These are phyloP conservation scores for Podaxis sp. DNA, from an alignment of 768 basidiomycete species.

Conservation along the genomic window DNA sequence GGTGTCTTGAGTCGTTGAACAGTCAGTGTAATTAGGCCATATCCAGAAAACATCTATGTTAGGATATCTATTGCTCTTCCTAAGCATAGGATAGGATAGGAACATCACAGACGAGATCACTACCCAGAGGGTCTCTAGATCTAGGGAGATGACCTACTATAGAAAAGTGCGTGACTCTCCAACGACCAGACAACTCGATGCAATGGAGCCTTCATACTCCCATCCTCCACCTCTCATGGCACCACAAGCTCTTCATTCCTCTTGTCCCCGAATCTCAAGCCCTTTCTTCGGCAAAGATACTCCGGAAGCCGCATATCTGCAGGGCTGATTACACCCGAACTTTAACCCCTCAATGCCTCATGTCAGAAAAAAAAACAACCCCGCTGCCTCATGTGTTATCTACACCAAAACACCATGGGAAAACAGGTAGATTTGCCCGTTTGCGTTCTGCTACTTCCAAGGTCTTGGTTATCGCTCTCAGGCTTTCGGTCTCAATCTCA, in stretches of 20 bases:
- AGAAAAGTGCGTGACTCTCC: not conserved
- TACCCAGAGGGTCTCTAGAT: not conserved
- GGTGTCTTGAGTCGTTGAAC: not conserved
- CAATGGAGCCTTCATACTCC: not conserved
- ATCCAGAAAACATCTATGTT: not conserved
- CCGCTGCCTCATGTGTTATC: slow-evolving; percentile 6
- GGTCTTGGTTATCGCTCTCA: not conserved
- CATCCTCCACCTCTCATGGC: not conserved
- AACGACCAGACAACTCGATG: not conserved
- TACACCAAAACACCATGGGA: not conserved
- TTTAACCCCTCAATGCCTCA: slow-evolving; percentile 1
- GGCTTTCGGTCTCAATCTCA: not conserved
- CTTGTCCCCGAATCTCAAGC: not conserved
- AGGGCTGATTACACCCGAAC: not conserved
- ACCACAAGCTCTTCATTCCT: not conserved
- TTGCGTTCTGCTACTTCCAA: not conserved
- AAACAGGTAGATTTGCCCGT: not conserved
- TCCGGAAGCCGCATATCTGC: not conserved
- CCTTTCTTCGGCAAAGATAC: not conserved
- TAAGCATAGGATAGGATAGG: not conserved
- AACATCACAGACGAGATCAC: not conserved
- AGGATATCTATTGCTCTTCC: not conserved
- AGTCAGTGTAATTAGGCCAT: not conserved
- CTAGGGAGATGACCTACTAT: not conserved
- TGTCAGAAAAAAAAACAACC: slow-evolving; percentile 1